Evolutionary conservation across 805 yeast genomes (phyloP), one percentile per base, ranked within the genome.

Genomic region (Brettanomyces custersianus): DNA sequence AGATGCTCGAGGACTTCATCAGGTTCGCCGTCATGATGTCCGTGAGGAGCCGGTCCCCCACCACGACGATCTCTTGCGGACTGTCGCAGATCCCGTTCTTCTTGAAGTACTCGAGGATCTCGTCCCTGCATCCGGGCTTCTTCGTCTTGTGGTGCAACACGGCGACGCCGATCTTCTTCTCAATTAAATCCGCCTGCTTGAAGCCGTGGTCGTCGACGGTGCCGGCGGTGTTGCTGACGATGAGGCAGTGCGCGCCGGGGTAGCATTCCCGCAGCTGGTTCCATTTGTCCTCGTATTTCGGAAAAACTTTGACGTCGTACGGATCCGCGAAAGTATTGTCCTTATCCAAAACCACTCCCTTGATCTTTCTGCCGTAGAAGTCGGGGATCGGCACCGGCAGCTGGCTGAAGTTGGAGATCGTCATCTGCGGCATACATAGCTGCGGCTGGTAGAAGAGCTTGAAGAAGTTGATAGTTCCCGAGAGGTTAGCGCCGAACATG

Each of bases 151-250:
- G 94, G 26, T 83, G 60, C 20, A 84, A 59, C 0, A 84, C 90
- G 0, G 72, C 60, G 0, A 82, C 80, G 0, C 90, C 88, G 0
- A 85, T 77, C 19, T 67, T 63, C 8, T 56, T 35, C 50, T 87
- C 94, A 9, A 88, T 56, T 5, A 61, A 47, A 16, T 51, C 43
- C 0, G 96, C 96, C 47, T 83, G 81, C 13, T 41, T 40, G 38
- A 74, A 69, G 23, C 62, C 66, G 0, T 46, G 49, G 49, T 88
- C 96, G 47, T 80, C 94, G 39, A 71, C 65, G 0, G 94, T 82
- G 0, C 98, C 98, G 0, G 97, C 96, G 0, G 95, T 83, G 50
- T 90, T 90, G 48, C 94, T 81, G 4, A 90, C 95, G 8, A 90
- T 80, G 25, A 86, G 62, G 16, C 88, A 55, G 9, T 65, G 64